phyloP scores from a whole-genome alignment of 2,329 filamentous ascomycete species.

The Phyllosticta citribraziliensis region DNA sequence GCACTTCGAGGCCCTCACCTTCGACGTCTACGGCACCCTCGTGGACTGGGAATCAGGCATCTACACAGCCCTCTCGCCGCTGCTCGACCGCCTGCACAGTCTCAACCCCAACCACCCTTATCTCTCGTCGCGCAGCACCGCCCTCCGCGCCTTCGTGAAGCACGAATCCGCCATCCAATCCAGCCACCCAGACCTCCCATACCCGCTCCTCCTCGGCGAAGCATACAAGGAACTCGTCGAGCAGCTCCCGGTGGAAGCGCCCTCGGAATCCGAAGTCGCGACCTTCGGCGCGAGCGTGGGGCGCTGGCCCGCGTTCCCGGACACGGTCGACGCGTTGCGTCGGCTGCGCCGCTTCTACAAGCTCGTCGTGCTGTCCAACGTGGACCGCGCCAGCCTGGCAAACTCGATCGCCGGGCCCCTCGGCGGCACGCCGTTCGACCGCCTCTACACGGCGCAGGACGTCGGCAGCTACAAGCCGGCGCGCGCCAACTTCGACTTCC shows the following conservation, averaged over 20 bases:
- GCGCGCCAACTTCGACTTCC: slow-evolving; percentile 53
- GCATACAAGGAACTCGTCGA: slow-evolving; percentile 35
- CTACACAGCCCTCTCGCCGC: slow-evolving; percentile 41
- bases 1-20: slow-evolving; percentile 49
- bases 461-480: slow-evolving; percentile 65
- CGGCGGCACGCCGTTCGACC: slow-evolving; percentile 48
- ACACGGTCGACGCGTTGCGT: slow-evolving; percentile 46
- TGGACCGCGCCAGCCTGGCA: slow-evolving; percentile 45
- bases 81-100: slow-evolving; percentile 36
- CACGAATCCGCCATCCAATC: slow-evolving; percentile 42
- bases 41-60: slow-evolving; percentile 70
- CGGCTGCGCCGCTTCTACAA: slow-evolving; percentile 43
- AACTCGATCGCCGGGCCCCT: slow-evolving; percentile 42
- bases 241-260: slow-evolving; percentile 30
- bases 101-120: slow-evolving; percentile 24
- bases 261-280: slow-evolving; percentile 32
- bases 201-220: slow-evolving; percentile 49
- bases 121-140: slow-evolving; percentile 31
- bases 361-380: slow-evolving; percentile 52
- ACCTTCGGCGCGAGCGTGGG: slow-evolving; percentile 45
- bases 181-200: slow-evolving; percentile 47
- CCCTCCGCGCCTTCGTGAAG: slow-evolving; percentile 34
- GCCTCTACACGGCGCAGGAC: slow-evolving; percentile 59
- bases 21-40: slow-evolving; percentile 73
- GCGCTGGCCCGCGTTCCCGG: slow-evolving; percentile 47